Evolutionary conservation across 257 asterid species (phyloP).

Genomic region (Ophiorrhiza pumila): DNA sequence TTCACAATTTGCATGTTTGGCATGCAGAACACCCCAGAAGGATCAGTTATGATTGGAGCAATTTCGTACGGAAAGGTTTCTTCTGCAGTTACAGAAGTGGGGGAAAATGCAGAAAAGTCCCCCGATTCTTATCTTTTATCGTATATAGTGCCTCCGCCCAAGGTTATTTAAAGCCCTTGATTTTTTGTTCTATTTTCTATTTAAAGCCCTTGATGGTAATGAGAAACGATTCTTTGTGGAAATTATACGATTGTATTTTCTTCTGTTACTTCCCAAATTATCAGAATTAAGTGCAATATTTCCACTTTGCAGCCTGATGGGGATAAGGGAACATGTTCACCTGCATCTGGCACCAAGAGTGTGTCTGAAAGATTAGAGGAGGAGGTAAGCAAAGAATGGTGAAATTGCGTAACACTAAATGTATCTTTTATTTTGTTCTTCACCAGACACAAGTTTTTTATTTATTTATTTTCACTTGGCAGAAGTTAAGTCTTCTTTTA

Average conservation of each 20-base stretch:
- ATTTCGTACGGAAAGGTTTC: constrained; percentile 81
- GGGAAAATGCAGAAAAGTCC: constrained; percentile 55
- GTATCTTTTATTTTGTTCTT: neutral
- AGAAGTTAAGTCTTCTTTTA: neutral
- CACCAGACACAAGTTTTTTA: no score
- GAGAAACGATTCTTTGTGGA: neutral
- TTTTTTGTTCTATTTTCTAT: constrained; percentile 23
- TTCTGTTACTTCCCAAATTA: constrained; percentile 6
- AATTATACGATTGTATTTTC: neutral
- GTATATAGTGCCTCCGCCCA: constrained; percentile 70
- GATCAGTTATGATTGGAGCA: constrained; percentile 79
- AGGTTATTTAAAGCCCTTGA: constrained; percentile 42
- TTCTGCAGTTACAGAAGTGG: constrained; percentile 48
- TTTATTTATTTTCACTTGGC: no score
- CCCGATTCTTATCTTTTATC: constrained; percentile 71
- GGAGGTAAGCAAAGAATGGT: constrained; percentile 49
- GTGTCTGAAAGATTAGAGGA: constrained; percentile 71
- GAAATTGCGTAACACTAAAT: neutral
- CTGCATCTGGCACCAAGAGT: constrained; percentile 56
- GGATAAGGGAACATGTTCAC: constrained; percentile 61
- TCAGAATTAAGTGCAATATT: constrained; percentile 18
- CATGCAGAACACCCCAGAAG: constrained; percentile 68
- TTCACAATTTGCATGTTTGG: constrained; percentile 18
- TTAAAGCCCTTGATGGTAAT: neutral
- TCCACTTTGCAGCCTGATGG: constrained; percentile 55